These are phyloP conservation scores for Calocera viscosa DNA, from an alignment of 768 basidiomycete species.

Conservation along the genomic window DNA sequence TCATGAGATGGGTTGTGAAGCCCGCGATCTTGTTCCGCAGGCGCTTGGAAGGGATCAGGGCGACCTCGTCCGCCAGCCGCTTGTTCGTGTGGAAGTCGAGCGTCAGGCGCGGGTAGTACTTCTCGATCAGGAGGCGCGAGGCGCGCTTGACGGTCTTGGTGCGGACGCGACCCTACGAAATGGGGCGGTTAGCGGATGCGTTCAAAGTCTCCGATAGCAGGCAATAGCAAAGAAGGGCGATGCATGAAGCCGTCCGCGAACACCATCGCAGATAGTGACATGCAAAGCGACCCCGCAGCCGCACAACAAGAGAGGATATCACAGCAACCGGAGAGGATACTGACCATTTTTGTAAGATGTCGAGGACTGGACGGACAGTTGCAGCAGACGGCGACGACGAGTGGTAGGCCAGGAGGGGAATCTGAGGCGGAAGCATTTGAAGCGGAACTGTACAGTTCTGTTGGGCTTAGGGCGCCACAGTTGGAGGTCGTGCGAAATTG, in stretches of 20 bases:
- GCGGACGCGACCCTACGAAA: constrained; percentile 84
- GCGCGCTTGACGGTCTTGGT: constrained; percentile 99
- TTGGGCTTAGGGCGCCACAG: no score
- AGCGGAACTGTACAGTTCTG: neutral
- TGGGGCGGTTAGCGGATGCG: neutral
- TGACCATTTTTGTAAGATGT: constrained; percentile 1
- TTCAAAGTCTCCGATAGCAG: neutral
- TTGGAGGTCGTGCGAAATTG: neutral
- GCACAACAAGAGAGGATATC: neutral
- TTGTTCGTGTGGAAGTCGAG: constrained; percentile 99
- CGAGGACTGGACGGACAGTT: neutral
- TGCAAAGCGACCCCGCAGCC: neutral
- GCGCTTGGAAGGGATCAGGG: constrained; percentile 93
- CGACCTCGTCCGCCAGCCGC: constrained; percentile 95
- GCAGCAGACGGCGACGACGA: constrained; percentile 1
- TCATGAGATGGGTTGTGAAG: constrained; percentile 99
- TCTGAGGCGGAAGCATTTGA: neutral
- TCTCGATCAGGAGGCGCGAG: constrained; percentile 97
- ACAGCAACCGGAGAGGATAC: neutral
- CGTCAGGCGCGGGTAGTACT: constrained; percentile 99
- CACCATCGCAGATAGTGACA: neutral
- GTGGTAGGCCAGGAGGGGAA: neutral
- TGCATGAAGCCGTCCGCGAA: no score
- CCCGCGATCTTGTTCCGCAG: constrained; percentile 99
- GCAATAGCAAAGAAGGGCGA: neutral